phyloP scores from a whole-genome alignment of 768 basidiomycete species.

The Collybiopsis confluens region DNA sequence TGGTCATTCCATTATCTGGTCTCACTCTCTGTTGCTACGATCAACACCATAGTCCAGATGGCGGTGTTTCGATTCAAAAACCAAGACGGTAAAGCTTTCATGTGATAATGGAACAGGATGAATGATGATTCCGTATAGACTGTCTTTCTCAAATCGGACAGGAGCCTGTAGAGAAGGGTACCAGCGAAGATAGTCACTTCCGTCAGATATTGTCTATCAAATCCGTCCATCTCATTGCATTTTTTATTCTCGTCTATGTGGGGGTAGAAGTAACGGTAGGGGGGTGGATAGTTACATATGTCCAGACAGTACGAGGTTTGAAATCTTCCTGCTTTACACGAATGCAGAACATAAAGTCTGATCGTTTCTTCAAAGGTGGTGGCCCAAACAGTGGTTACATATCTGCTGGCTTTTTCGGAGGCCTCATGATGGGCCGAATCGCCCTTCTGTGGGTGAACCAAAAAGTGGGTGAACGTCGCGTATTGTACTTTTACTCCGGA shows the following conservation, averaged over 20 bases:
- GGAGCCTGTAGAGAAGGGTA: slow-evolving; percentile 28
- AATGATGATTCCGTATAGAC: slow-evolving; percentile 29
- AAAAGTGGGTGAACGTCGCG: slow-evolving; percentile 35
- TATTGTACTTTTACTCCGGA: slow-evolving; percentile 30
- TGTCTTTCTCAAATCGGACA: slow-evolving; percentile 54
- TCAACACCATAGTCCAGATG: slow-evolving; percentile 38
- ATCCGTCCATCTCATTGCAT: slow-evolving; percentile 57
- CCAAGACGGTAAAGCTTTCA: slow-evolving; percentile 39
- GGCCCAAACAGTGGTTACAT: slow-evolving; percentile 39
- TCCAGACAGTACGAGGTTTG: slow-evolving; percentile 1
- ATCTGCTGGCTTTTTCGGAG: slow-evolving; percentile 37
- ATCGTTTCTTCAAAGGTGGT: slow-evolving; percentile 33
- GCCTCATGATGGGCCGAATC: slow-evolving; percentile 34
- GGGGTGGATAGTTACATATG: slow-evolving; percentile 23
- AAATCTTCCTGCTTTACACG: too few relatives aligned
- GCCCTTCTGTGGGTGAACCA: slow-evolving; percentile 32
- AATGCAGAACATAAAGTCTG: slow-evolving; percentile 41
- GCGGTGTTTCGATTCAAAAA: slow-evolving; percentile 45
- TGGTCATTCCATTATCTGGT: slow-evolving; percentile 60
- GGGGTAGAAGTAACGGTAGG: slow-evolving; percentile 64
- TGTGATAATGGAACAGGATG: too few relatives aligned
- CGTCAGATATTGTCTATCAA: slow-evolving; percentile 48
- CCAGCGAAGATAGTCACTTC: slow-evolving; percentile 35
- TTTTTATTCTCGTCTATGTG: slow-evolving; percentile 65
- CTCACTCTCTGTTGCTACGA: slow-evolving; percentile 45